Evolutionary conservation across 176 grass and related monocot species (phyloP).

Genomic region (sorghum (Sorghum bicolor)): Sorghum_bicolor_NCBIv3 NC_012874.2:63401001-63401500

Average conservation of each 20-base stretch:
- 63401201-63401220: not conserved
- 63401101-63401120: not conserved
- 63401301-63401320: not conserved
- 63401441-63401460: conserved; percentile 72
- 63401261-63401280: not conserved
- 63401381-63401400: not conserved
- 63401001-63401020: not conserved
- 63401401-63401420: conserved; percentile 45
- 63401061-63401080: not conserved
- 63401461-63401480: conserved; percentile 90
- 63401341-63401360: not conserved
- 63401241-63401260: not conserved
- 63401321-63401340: not conserved
- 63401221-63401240: not conserved
- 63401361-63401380: not conserved
- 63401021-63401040: not conserved
- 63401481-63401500: conserved; percentile 12
- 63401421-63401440: conserved; percentile 26
- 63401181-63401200: not conserved
- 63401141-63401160: not conserved
- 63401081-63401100: not conserved
- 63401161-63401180: not conserved
- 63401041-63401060: not conserved
- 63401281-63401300: not conserved
- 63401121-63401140: not conserved